A percentile compares a stretch with the other conserved stretches of the same genome.
phyloP scores from a whole-genome alignment of 345 rosid species.

The Salix exigua region DNA sequence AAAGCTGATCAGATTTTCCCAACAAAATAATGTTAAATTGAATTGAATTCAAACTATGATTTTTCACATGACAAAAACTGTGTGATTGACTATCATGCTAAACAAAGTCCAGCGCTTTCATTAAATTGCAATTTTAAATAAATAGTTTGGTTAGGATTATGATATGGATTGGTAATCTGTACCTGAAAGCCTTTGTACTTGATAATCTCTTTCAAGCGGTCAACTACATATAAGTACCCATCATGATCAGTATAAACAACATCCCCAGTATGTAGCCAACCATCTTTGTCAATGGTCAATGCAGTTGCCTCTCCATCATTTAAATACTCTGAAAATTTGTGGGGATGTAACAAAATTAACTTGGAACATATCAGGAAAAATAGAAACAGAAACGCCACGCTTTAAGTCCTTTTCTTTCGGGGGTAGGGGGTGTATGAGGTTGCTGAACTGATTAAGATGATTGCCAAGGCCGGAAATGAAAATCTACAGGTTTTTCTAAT shows the following conservation, averaged over 20 bases:
- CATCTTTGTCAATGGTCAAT: constrained; percentile 50
- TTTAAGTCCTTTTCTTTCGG: not conserved
- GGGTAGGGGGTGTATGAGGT: not conserved
- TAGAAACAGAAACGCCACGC: not conserved
- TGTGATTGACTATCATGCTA: not conserved
- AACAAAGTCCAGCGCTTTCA: not conserved
- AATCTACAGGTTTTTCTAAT: not conserved
- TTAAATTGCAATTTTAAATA: not conserved
- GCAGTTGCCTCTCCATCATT: constrained; percentile 59
- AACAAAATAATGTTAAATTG: not conserved
- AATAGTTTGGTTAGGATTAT: not conserved
- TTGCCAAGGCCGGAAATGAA: not conserved
- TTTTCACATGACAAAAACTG: not conserved
- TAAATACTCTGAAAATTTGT: constrained; percentile 48
- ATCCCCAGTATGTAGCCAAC: constrained; percentile 91
- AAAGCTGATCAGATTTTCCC: not conserved
- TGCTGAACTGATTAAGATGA: not conserved
- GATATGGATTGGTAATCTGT: not conserved
- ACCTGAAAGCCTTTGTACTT: constrained; percentile 95
- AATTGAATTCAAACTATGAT: not conserved
- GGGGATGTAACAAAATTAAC: not conserved
- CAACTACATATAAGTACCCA: constrained; percentile 63
- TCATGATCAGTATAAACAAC: constrained; percentile 65
- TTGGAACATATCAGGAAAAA: not conserved
- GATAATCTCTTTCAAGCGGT: constrained; percentile 77